Percentiles rank a stretch among this genome's conserved stretches.
Evolutionary conservation across 306 rosid species (phyloP).

Genomic region (Dalbergia cochinchinensis): DNA sequence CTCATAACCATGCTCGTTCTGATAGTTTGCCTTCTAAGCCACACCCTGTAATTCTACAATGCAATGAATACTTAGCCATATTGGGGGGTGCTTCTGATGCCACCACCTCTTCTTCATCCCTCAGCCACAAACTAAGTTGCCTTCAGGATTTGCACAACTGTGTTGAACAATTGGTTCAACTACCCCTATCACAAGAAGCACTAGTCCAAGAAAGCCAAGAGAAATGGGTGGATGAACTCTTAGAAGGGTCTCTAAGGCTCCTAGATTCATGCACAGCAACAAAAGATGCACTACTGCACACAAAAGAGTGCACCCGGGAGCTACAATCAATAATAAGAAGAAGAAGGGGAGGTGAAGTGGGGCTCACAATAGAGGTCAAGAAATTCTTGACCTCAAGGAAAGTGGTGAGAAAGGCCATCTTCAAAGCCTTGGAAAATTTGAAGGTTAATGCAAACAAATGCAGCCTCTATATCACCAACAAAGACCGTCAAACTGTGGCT

Average conservation of each 20-base stretch:
- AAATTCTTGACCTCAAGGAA: conserved; percentile 50
- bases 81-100: conserved; percentile 37
- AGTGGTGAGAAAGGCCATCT: conserved; percentile 51
- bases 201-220: conserved; percentile 43
- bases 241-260: conserved; percentile 53
- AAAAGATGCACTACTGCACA: conserved; percentile 53
- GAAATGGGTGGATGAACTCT: conserved; percentile 51
- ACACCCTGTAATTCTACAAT: conserved; percentile 51
- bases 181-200: conserved; percentile 47
- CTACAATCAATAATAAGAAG: conserved; percentile 53
- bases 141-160: conserved; percentile 47
- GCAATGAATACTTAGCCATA: conserved; percentile 46
- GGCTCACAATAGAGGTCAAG: conserved; percentile 41
- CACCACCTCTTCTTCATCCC: conserved; percentile 37
- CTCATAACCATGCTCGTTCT: conserved; percentile 54
- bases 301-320: conserved; percentile 47
- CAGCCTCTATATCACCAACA: conserved; percentile 4
- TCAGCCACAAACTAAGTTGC: conserved; percentile 40
- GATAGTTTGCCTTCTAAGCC: conserved; percentile 52
- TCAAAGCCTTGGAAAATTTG: conserved; percentile 48
- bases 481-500: conserved; percentile 34
- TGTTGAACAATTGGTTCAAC: conserved; percentile 45
- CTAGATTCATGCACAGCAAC: conserved; percentile 51
- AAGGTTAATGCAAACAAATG: conserved; percentile 45
- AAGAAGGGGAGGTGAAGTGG: conserved; percentile 43